A percentile compares a stretch with the other conserved stretches of the same genome.
phyloP scores from a whole-genome alignment of 1,284 basidiomycete genomes.

The Fomitiporia mediterranea region DNA sequence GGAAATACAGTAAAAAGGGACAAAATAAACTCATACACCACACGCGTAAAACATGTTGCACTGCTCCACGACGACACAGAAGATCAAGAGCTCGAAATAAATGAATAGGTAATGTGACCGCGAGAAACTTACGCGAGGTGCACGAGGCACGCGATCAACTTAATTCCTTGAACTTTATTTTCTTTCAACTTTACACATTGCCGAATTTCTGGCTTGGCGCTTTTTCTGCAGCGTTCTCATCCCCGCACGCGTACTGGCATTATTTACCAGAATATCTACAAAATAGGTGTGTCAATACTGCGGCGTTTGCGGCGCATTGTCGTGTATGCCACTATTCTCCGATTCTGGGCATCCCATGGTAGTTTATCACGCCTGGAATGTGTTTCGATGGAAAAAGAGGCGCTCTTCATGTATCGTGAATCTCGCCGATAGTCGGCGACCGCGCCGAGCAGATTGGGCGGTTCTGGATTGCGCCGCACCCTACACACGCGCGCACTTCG shows the following conservation, averaged over 20 bases:
- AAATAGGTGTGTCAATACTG: not conserved
- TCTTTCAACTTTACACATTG: not conserved
- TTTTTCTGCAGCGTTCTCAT: not conserved
- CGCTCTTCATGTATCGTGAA: not conserved
- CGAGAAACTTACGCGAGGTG: not conserved
- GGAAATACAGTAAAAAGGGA: not conserved
- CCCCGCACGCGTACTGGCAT: not conserved
- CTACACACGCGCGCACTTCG: not conserved
- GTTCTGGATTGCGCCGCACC: not conserved
- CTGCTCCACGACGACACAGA: not conserved
- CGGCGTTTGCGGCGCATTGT: not conserved
- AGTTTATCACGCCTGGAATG: no score
- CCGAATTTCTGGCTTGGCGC: not conserved
- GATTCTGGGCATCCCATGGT: not conserved
- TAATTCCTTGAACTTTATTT: not conserved
- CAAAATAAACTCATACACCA: not conserved
- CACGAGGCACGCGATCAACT: not conserved
- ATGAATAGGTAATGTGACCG: not conserved
- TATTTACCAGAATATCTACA: not conserved
- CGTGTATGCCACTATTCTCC: not conserved
- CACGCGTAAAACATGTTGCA: not conserved
- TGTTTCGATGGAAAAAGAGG: not conserved
- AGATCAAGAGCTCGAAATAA: not conserved
- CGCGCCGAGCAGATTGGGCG: not conserved
- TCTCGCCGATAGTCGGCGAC: not conserved